Percentiles rank a stretch among this genome's conserved stretches.
Conservation (phyloP, 306 rosid species). For the Medicago lupulina region DNA sequence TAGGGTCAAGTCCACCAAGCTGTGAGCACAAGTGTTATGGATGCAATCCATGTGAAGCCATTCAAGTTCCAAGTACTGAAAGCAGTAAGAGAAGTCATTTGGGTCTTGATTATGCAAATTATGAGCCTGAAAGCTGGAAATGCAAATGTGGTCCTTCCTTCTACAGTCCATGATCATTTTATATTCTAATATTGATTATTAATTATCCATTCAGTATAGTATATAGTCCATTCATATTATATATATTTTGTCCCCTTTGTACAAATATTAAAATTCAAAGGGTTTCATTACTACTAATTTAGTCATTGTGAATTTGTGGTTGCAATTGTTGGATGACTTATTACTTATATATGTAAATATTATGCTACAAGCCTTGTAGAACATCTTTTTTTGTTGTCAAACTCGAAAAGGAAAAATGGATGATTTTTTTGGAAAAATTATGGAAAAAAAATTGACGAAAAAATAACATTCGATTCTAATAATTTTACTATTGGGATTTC, state of each 20-base stretch:
- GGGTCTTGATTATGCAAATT: constrained; percentile 73
- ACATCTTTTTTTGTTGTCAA: background rate
- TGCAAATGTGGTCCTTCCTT: constrained; percentile 94
- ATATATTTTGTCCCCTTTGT: constrained; percentile 32
- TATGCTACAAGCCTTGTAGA: too few species aligned
- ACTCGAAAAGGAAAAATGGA: too few species aligned
- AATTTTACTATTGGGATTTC: too few species aligned
- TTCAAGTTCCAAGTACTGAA: constrained; percentile 78
- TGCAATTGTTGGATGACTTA: background rate
- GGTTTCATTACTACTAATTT: constrained; percentile 1
- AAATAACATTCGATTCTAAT: too few species aligned
- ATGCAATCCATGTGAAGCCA: constrained; percentile 89
- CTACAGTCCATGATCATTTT: constrained; percentile 65
- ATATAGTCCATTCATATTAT: constrained; percentile 9
- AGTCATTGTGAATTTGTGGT: background rate
- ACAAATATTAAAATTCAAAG: constrained; percentile 38
- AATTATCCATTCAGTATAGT: background rate
- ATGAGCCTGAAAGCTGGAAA: constrained; percentile 98
- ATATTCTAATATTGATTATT: background rate
- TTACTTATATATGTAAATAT: too few species aligned
- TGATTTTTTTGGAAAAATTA: too few species aligned
- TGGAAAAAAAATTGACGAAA: too few species aligned
- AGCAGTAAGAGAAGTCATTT: constrained; percentile 51
- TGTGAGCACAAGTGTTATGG: constrained; percentile 92
- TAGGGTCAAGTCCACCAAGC: constrained; percentile 95